These are phyloP conservation scores for Microsporum canis DNA, from an alignment of 2,329 filamentous ascomycete genomes.

Conservation along the genomic window DNA sequence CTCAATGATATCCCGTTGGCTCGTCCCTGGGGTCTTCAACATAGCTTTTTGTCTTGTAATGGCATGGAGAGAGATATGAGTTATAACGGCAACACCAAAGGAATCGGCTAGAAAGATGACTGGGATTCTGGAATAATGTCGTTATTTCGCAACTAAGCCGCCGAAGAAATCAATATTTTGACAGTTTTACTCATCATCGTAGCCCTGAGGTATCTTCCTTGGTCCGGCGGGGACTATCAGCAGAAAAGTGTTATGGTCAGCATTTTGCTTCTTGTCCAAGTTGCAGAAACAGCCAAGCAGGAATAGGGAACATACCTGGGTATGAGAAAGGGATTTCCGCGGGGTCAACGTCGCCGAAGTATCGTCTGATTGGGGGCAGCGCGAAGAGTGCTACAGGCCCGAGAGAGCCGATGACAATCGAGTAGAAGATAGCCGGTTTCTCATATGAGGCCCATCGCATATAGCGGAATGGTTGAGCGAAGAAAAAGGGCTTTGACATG, in stretches of 20 bases:
- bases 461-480: conserved; percentile 71
- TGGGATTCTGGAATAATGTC: background rate
- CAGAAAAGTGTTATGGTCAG: conserved; percentile 6
- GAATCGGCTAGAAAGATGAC: background rate
- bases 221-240: conserved; percentile 36
- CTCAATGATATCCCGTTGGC: background rate
- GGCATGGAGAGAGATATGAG: background rate
- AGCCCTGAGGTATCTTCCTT: conserved; percentile 37
- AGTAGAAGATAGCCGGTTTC: conserved; percentile 86
- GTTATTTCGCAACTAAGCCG: background rate
- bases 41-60: background rate
- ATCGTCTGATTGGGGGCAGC: conserved; percentile 61
- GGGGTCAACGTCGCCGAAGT: conserved; percentile 62
- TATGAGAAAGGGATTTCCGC: conserved; percentile 75
- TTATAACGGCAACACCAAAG: background rate
- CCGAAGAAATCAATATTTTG: background rate
- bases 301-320: conserved; percentile 56
- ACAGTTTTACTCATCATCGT: conserved; percentile 31
- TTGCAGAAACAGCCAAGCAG: background rate
- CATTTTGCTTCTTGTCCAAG: background rate
- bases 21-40: background rate
- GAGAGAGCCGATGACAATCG: conserved; percentile 57
- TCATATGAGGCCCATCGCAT: conserved; percentile 77
- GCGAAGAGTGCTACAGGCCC: conserved; percentile 61
- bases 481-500: conserved; percentile 63